Base-by-base conservation (phyloP, 78 protist species). In the Diacronema lutheri region DNA sequence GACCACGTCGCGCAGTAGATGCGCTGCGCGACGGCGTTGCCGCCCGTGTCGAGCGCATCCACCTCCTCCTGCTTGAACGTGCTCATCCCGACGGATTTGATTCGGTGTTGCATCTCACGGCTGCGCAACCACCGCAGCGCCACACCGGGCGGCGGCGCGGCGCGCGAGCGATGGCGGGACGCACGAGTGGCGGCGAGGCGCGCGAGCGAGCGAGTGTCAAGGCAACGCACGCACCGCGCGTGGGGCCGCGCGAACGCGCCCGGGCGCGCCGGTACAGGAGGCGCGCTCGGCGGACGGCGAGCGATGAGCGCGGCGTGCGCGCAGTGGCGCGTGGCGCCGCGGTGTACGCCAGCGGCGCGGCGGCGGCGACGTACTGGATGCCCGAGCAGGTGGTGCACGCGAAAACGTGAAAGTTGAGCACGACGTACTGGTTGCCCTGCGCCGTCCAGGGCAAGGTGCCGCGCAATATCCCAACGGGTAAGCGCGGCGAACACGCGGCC, bases 361-460 rank as follows among this genome's bases (percentile, higher is more conserved):
- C 25, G 9, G 20, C 64, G 64, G 31, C 64, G 26, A 10, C 64
- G 31, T 10, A 58, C 64, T 74, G 81, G 16, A 74, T 26, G 13
- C 81, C 81, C 11, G 81, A 41, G 64, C 81, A 74, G 20, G 66
- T 74, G 33, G 66, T 74, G 81, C 81, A 74, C 23, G 55, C 44
- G 14, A 74, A 74, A n/a, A 19, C 31, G 44, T n/a, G 1, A 44
- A 31, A 74, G 81, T 74, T 74, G 81, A 55, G 64, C 23, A 41
- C 60, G n/a, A 74, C 81, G 29, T 74, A 74, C 41, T 50, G 81
- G 41, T 41, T 41, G 3, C 65, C 81, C 64, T 58, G 64, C 26
- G 64, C 16, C 50, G 16, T 7, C 50, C n/a, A n/a, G n/a, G n/a
- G 50, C 50, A 3, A 44, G 16, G 50, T 7, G 50, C 50, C 16